Evolutionary conservation across 2,329 filamentous ascomycete genomes (phyloP).

Genomic region (Alternaria novae-zelandiae): DNA sequence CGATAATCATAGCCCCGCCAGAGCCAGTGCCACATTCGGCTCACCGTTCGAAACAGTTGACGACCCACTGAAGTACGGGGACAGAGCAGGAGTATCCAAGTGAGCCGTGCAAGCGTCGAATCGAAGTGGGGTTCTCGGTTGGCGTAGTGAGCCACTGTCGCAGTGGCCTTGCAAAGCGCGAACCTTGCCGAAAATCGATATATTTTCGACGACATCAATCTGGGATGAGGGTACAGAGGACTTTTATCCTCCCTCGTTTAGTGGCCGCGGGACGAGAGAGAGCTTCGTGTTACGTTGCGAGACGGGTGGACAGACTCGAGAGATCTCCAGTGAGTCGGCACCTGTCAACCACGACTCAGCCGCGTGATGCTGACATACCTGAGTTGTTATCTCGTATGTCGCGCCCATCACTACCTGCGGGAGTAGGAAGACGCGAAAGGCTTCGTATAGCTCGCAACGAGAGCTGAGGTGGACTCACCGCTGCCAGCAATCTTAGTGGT

Average conservation of each 20-base stretch:
- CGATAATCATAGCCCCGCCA: constrained; percentile 11
- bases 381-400: constrained; percentile 13
- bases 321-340: constrained; percentile 12
- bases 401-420: constrained; percentile 19
- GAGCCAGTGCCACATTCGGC: constrained; percentile 12
- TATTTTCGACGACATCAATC: constrained; percentile 7
- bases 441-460: constrained; percentile 22
- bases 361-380: constrained; percentile 29
- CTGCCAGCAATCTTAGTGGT: constrained; percentile 9
- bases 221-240: constrained; percentile 13
- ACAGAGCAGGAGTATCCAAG: neutral
- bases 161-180: constrained; percentile 1
- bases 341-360: constrained; percentile 32
- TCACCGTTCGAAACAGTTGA: constrained; percentile 14
- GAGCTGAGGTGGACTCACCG: constrained; percentile 12
- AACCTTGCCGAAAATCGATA: constrained; percentile 20
- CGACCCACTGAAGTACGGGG: constrained; percentile 2
- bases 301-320: constrained; percentile 12
- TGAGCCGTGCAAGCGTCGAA: neutral
- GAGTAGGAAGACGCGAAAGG: constrained; percentile 16
- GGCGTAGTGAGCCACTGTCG: constrained; percentile 4
- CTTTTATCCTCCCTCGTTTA: constrained; percentile 1
- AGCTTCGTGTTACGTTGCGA: constrained; percentile 2
- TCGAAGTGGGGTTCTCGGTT: constrained; percentile 1
- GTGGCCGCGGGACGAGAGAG: neutral